Conservation (phyloP, 352 stramenopile species). For the Globisporangium iwayamae region DNA sequence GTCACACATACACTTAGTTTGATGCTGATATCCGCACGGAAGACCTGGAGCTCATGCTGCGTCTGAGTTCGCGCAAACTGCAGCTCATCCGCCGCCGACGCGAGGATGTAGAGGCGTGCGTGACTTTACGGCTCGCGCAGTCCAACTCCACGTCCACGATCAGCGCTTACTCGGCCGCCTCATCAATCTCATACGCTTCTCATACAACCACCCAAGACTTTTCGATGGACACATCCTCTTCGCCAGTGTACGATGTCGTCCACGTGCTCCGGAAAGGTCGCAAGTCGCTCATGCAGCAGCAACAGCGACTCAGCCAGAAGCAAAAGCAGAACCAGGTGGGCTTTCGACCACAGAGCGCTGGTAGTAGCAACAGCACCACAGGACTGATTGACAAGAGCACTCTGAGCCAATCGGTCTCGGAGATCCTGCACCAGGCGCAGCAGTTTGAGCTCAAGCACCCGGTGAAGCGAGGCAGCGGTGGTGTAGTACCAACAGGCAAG, state of each 20-base stretch:
- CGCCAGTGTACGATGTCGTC: constrained; percentile 10
- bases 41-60: constrained; percentile 12
- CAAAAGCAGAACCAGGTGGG: background rate
- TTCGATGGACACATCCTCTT: background rate
- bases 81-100: constrained; percentile 12
- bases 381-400: background rate
- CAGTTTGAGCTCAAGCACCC: constrained; percentile 12
- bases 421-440: constrained; percentile 9
- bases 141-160: background rate
- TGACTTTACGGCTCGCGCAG: background rate
- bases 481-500: background rate
- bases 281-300: constrained; percentile 14
- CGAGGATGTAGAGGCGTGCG: constrained; percentile 10
- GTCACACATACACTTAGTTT: background rate
- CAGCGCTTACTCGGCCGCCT: background rate
- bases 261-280: constrained; percentile 19
- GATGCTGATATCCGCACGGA: constrained; percentile 16
- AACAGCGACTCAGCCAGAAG: constrained; percentile 2
- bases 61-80: constrained; percentile 17
- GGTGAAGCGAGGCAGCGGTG: background rate
- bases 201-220: background rate
- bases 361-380: background rate
- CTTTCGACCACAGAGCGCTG: constrained; percentile 5
- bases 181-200: background rate
- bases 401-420: constrained; percentile 12